These are phyloP conservation scores for Gentiana straminea DNA, from an alignment of 257 asterid genomes.

Conservation along the genomic window DNA sequence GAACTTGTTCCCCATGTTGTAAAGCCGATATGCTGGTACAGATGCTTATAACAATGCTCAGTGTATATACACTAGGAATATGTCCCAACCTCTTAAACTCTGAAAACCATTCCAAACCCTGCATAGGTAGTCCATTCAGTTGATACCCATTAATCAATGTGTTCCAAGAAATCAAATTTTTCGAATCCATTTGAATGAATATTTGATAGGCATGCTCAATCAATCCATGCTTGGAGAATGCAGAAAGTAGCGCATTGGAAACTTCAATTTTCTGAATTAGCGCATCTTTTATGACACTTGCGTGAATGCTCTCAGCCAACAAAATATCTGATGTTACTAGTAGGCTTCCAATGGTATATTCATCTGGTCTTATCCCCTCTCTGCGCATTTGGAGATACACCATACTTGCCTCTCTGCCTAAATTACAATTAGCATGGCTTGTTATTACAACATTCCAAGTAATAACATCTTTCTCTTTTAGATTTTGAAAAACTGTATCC, in stretches of 20 bases:
- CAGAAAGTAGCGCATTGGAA: constrained; percentile 63
- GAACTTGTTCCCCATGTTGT: constrained; percentile 56
- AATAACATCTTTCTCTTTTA: constrained; percentile 42
- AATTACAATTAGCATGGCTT: constrained; percentile 40
- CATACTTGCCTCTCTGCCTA: constrained; percentile 29
- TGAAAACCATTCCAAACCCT: constrained; percentile 41
- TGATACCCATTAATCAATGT: constrained; percentile 62
- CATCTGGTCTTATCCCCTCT: constrained; percentile 49
- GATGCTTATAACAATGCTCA: constrained; percentile 58
- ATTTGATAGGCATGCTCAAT: constrained; percentile 37
- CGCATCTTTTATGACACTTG: constrained; percentile 38
- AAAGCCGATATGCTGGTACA: constrained; percentile 54
- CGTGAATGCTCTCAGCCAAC: constrained; percentile 52
- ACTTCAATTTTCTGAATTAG: constrained; percentile 55
- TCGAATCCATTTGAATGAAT: constrained; percentile 34
- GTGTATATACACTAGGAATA: constrained; percentile 58
- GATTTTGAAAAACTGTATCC: constrained; percentile 29
- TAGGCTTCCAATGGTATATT: constrained; percentile 70
- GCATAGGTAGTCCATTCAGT: constrained; percentile 38
- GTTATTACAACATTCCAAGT: constrained; percentile 78
- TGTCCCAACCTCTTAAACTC: constrained; percentile 22
- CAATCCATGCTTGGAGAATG: constrained; percentile 40
- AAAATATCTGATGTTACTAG: constrained; percentile 39
- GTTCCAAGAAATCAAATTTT: constrained; percentile 81
- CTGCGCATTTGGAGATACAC: constrained; percentile 52